Evolutionary conservation across 805 yeast genomes (phyloP), one percentile per base, ranked within the genome.

Genomic region (Metschnikowia kofuensis): DNA sequence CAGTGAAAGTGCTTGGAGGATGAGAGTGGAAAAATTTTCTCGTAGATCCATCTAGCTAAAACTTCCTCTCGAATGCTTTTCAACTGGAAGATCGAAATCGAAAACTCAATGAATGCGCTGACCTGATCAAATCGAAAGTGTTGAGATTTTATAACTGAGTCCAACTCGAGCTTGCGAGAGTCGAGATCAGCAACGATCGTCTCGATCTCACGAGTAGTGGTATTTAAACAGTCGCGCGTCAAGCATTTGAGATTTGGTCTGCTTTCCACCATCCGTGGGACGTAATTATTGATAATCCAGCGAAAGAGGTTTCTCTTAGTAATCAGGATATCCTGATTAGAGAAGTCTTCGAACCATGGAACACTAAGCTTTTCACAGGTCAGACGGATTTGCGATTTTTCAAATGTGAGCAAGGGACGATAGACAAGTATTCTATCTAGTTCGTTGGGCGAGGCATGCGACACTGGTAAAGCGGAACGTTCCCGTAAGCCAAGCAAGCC

Each of bases 341-440:
- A 82, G 2, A 66, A 59, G 57, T 88, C 96, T 57, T 87, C 91
- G 59, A 83, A 81, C 92, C 94, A 87, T 0, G 51, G 42, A 0
- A 87, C 53, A 1, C 55, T 47, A 16, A 72, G 60, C 0, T 45
- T 41, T 9, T 45, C 37, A 46, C 90, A 85, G 11, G 79, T 77
- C 0, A 69, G 59, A 6, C 71, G 64, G 2, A 85, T 67, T 1
- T 73, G 70, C 0, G 50, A 11, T 57, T 88, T 87, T 0, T 58
- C 42, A 15, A 72, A 58, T 0, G 54, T 61, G 27, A 86, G 64
- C 43, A 87, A 60, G 1, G 95, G 95, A 15, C 91, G 61, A 9
- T 35, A 70, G 28, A 43, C 76, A n/a, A 31, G 43, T 10, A 48
- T 32, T 31, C 28, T 55, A 38, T 51, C 73, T 7, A 49, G 16